Base-by-base conservation (phyloP, 2,329 filamentous ascomycete species). In the Chaetomium strumarium region DNA sequence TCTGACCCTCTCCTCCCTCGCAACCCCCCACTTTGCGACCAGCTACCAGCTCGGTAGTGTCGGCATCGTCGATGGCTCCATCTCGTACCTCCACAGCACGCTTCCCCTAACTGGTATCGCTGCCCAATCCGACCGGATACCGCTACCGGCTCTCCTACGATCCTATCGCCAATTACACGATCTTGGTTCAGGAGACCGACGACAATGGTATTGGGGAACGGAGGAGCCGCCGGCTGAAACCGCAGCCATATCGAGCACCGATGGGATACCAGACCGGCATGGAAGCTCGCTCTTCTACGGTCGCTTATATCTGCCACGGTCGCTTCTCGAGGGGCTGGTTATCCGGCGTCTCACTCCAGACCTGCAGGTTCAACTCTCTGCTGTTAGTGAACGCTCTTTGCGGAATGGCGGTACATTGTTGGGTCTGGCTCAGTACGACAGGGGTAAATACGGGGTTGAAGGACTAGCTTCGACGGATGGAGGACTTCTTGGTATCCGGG, bases 71-170 rank as follows among this genome's bases (percentile, higher is more conserved):
- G 92, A 97, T 72, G 93, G 93, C 67, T 96, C 90, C n/a, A 81
- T 99, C 52, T 95, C 91, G 13, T 99, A 97, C 71, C 81, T 99
- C 49, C 97, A 95, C 74, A 95, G 90, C 45, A 95, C 90, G 2
- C 77, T 93, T 9, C 84, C 90, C 12, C 78, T 97, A 52, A 73
- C 76, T 37, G 76, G 84, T 47, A 58, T 90, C 76, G 69, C 76
- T 11, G 81, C 78, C 11, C 80, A 83, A 69, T 95, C 89, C 62
- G 83, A 85, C 44, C 74, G 80, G 19, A 85, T 96, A 36, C 83
- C 90, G 13, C 75, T 99, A 10, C 85, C 85, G 31, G 79, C 85
- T 60, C 79, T 96, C 19, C 81, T 96, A 46, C 82, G 83, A 51
- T 90, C 92, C 1, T 97, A 96, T 68, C 81, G 86, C 52, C 86